Evolutionary conservation across 2,329 filamentous ascomycete genomes (phyloP).

Genomic region (Ophiosphaerella narmari): DNA sequence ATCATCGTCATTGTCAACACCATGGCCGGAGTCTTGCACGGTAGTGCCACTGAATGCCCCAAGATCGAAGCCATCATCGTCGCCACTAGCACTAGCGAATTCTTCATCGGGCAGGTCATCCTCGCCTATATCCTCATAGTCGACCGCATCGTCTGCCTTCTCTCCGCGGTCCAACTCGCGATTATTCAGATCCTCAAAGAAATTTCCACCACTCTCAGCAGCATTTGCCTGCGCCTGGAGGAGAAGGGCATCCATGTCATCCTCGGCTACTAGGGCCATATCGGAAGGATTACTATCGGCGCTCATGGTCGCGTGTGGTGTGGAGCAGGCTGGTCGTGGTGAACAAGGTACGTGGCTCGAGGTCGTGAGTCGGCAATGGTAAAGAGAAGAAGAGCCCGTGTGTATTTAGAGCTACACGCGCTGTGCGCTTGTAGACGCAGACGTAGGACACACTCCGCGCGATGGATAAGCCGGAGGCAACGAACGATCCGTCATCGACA

Average conservation of each 20-base stretch:
- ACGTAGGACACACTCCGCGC: slow-evolving; percentile 19
- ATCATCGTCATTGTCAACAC: slow-evolving; percentile 53
- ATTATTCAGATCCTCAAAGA: slow-evolving; percentile 33
- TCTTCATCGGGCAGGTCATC: slow-evolving; percentile 84
- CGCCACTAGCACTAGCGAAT: slow-evolving; percentile 22
- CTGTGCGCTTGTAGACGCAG: slow-evolving; percentile 1
- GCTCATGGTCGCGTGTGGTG: slow-evolving; percentile 32
- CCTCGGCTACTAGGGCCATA: slow-evolving; percentile 18
- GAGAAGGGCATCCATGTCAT: slow-evolving; percentile 25
- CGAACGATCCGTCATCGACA: slow-evolving; percentile 28
- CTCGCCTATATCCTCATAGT: slow-evolving; percentile 89
- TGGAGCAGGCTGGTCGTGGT: not conserved
- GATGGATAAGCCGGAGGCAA: slow-evolving; percentile 17
- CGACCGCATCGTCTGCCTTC: slow-evolving; percentile 90
- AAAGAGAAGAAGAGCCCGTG: too few relatives aligned
- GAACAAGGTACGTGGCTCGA: not conserved
- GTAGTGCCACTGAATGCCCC: slow-evolving; percentile 40
- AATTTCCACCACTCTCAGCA: slow-evolving; percentile 23
- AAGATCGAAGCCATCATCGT: slow-evolving; percentile 20
- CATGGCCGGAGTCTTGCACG: slow-evolving; percentile 30
- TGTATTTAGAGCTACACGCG: slow-evolving; percentile 3
- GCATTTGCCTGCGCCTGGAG: slow-evolving; percentile 24
- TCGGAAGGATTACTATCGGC: slow-evolving; percentile 17
- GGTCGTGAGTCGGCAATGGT: not conserved
- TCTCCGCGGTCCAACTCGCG: slow-evolving; percentile 58